Conservation (phyloP, 208 protist species). For the Trypanosoma theileri region DNA sequence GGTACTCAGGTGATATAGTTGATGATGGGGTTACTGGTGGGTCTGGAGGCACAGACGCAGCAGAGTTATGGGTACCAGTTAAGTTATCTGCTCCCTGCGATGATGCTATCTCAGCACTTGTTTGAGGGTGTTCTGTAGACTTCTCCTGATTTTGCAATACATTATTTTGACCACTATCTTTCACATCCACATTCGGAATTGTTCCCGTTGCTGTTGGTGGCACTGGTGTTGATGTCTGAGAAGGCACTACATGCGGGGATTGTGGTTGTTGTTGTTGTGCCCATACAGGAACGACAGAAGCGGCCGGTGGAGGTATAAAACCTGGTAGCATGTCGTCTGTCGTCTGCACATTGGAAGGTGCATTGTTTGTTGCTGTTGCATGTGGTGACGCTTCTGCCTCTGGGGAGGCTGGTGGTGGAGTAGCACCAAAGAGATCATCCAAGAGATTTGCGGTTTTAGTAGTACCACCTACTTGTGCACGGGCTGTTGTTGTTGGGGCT, state of each 20-base stretch:
- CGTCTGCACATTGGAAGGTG: neutral
- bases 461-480: neutral
- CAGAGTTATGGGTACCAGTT: neutral
- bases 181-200: neutral
- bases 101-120: constrained; percentile 30
- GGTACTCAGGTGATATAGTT: constrained; percentile 10
- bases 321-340: neutral
- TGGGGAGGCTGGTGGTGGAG: constrained; percentile 7
- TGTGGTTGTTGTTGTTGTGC: constrained; percentile 21
- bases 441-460: constrained; percentile 43
- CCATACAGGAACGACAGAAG: constrained; percentile 48
- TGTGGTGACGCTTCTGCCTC: constrained; percentile 12
- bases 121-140: neutral
- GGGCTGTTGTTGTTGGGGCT: neutral
- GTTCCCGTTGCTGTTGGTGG: neutral
- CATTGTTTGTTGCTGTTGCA: neutral
- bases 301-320: constrained; percentile 37
- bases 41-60: constrained; percentile 4
- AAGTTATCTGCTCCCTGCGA: constrained; percentile 20
- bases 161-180: constrained; percentile 2
- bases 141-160: neutral
- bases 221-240: constrained; percentile 5
- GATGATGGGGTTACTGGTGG: constrained; percentile 14
- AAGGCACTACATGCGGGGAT: too few species aligned
- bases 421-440: constrained; percentile 78